These are phyloP conservation scores for Moesziomyces sp. DNA, from an alignment of 1,284 basidiomycete species.

Conservation along the genomic window DNA sequence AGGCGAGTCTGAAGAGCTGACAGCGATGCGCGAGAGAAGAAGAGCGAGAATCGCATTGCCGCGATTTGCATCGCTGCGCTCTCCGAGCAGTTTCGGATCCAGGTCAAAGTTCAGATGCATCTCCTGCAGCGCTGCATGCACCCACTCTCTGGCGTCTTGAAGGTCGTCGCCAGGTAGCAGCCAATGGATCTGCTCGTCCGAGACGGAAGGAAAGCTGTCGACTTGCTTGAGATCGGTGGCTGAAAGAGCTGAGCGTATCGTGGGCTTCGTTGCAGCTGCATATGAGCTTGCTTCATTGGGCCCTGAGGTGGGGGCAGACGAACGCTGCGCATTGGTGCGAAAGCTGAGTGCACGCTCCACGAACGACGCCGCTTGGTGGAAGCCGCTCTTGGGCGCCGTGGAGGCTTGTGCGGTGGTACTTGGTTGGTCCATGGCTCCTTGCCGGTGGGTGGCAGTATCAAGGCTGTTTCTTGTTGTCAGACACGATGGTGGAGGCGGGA, in stretches of 20 bases:
- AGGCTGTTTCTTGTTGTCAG: too few species aligned
- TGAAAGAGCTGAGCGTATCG: constrained; percentile 15
- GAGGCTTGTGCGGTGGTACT: not conserved
- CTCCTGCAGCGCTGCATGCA: constrained; percentile 50
- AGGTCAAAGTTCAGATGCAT: constrained; percentile 59
- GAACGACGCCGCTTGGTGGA: constrained; percentile 45
- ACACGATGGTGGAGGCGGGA: not conserved
- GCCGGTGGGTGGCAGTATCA: too few species aligned
- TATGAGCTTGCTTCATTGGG: constrained; percentile 3
- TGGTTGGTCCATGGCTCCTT: too few species aligned
- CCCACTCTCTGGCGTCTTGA: constrained; percentile 17
- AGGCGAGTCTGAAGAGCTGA: not conserved
- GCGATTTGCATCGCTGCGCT: constrained; percentile 41
- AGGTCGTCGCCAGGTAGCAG: constrained; percentile 34
- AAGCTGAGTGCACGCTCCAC: constrained; percentile 48
- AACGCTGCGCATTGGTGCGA: constrained; percentile 22
- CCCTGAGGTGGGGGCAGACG: constrained; percentile 7
- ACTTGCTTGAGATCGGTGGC: constrained; percentile 18
- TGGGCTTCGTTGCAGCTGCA: not conserved
- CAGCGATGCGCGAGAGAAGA: constrained; percentile 33
- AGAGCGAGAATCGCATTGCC: constrained; percentile 49
- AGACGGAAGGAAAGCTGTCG: constrained; percentile 31
- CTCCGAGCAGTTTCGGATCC: constrained; percentile 51
- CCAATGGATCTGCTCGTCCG: constrained; percentile 25
- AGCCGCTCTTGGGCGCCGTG: constrained; percentile 24